Conservation (phyloP, 768 basidiomycete genomes). For the Trametes gibbosa region DNA sequence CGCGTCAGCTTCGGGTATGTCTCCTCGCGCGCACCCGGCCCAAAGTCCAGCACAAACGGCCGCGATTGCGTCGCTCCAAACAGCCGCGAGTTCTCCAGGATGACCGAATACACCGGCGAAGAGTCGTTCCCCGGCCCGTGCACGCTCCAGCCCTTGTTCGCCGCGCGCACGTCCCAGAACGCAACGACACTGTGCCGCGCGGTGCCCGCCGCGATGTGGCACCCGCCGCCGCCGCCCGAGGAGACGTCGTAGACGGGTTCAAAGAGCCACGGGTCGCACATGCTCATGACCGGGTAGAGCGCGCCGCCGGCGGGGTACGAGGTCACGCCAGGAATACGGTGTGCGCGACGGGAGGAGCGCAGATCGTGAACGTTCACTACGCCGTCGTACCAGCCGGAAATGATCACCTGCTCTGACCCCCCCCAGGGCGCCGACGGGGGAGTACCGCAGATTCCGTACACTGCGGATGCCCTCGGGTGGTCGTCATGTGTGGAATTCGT, state of each 20-base stretch:
- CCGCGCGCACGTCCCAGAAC: constrained; percentile 76
- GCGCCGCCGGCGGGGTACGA: constrained; percentile 25
- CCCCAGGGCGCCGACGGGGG: constrained; percentile 68
- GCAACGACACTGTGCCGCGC: constrained; percentile 76
- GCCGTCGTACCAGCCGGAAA: constrained; percentile 85
- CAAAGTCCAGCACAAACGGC: constrained; percentile 80
- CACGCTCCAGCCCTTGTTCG: constrained; percentile 67
- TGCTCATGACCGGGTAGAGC: constrained; percentile 55
- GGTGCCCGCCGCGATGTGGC: constrained; percentile 71
- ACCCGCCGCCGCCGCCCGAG: constrained; percentile 65
- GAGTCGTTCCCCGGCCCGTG: constrained; percentile 77
- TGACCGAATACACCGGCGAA: constrained; percentile 73
- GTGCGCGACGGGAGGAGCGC: constrained; percentile 41
- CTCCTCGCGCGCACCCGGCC: constrained; percentile 51
- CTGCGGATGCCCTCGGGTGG: constrained; percentile 46
- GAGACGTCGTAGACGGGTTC: constrained; percentile 78
- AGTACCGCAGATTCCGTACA: constrained; percentile 66
- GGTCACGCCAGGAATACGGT: constrained; percentile 14
- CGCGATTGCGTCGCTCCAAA: constrained; percentile 78
- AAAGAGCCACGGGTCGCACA: constrained; percentile 65
- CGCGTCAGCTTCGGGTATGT: constrained; percentile 46
- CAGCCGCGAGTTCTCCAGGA: constrained; percentile 74
- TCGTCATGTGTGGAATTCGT: constrained; percentile 33
- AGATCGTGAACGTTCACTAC: constrained; percentile 73
- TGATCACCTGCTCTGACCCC: constrained; percentile 63